Evolutionary conservation across 768 basidiomycete species (phyloP), one percentile per base, ranked within the genome.

Genomic region (Agrocybe pediades): DNA sequence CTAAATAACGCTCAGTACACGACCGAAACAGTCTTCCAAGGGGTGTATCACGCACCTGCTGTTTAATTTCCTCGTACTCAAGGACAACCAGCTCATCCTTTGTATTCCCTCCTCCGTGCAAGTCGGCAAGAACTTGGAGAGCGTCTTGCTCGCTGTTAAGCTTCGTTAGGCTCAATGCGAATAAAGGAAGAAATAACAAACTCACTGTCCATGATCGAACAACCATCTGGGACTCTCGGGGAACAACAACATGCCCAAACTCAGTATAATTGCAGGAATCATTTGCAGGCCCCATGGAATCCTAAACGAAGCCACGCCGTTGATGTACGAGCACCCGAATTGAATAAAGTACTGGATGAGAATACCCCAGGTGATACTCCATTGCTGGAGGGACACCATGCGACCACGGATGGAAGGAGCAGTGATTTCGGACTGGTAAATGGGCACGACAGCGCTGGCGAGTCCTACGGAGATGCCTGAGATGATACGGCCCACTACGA

Each of bases 261-360:
- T 82, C 23, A 91, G 78, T 9, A 92, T 51, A 53, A 89, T 77
- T 6, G 86, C 90, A 20, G 89, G 89, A 48, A 92, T 89, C 75
- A 87, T 79, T 65, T 91, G 90, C 23, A 91, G 70, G 51, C 85
- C 86, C 87, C 87, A 89, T 9, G 88, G 89, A 58, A 91, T 86
- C 21, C 88, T 84, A 80, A 90, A 91, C 0, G 87, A 88, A 0
- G 87, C 86, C 11, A 66, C 74, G 26, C 87, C 85, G 17, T 84
- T 69, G 65, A 90, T 86, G 65, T 86, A 86, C 7, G 86, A 89
- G 65, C 84, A 87, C 8, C 87, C 87, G 55, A 88, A 88, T 59
- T 88, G 82, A 57, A 88, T 78, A 66, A 88, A 88, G 71, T 90
- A 85, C 57, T 88, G 88, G 41, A 90, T 68, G 58, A 87, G 73